phyloP scores from a whole-genome alignment of 2,329 filamentous ascomycete species.

The Penicillium capsulatum region DNA sequence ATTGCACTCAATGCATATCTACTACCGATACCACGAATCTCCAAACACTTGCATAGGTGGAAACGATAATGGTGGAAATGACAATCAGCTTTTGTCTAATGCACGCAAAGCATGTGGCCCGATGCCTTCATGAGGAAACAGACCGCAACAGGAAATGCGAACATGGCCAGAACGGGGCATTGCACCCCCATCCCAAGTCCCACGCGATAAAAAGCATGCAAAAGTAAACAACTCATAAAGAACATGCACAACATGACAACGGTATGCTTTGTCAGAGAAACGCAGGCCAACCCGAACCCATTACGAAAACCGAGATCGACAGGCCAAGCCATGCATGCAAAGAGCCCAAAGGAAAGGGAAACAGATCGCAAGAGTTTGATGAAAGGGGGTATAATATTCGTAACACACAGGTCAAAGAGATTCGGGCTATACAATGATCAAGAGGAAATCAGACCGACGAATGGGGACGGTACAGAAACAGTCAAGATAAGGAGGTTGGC shows the following conservation, averaged over 20 bases:
- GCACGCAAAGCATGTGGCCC: no score
- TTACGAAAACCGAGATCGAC: conserved; percentile 4
- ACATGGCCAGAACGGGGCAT: no score
- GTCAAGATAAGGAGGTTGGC: not conserved
- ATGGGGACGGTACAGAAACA: not conserved
- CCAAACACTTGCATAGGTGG: no score
- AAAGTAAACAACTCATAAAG: not conserved
- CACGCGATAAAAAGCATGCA: not conserved
- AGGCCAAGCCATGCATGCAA: conserved; percentile 15
- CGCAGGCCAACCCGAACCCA: conserved; percentile 5
- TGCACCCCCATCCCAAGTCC: no score
- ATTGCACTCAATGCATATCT: no score
- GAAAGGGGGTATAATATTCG: conserved; percentile 18
- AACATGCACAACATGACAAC: conserved; percentile 1
- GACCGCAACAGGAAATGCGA: no score
- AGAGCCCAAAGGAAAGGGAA: conserved; percentile 8
- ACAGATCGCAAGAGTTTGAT: conserved; percentile 10
- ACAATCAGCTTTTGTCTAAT: no score
- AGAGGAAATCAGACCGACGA: conserved; percentile 1
- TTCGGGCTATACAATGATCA: conserved; percentile 17
- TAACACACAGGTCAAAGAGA: conserved; percentile 14
- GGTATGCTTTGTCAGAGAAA: conserved; percentile 3
- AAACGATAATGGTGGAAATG: no score
- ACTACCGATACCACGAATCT: no score
- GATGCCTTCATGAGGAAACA: not conserved